Percentiles rank a stretch among this genome's conserved stretches.
phyloP scores from a whole-genome alignment of 31 red algal genomes.

The Endocladia muricata region DNA sequence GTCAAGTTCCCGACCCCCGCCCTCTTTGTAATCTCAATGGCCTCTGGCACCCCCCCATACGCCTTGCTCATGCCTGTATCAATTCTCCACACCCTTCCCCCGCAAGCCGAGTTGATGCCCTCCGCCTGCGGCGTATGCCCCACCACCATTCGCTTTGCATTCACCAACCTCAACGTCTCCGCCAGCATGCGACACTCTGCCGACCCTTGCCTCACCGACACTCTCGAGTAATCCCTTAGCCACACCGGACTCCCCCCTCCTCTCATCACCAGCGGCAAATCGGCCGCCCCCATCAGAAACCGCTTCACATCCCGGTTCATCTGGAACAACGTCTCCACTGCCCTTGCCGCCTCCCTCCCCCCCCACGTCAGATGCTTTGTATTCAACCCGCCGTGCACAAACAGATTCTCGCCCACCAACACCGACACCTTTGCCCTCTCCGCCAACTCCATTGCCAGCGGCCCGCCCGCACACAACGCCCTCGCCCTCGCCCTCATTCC shows the following conservation, averaged over 20 bases:
- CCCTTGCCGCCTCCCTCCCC: not conserved
- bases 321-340: conserved; percentile 22
- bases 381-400: conserved; percentile 92
- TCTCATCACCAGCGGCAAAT: conserved; percentile 59
- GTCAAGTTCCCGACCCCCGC: conserved; percentile 50
- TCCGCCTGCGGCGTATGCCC: conserved; percentile 87
- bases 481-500: conserved; percentile 65
- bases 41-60: conserved; percentile 86
- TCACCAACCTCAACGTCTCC: conserved; percentile 64
- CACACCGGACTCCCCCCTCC: conserved; percentile 84
- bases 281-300: conserved; percentile 66
- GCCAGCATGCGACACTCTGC: conserved; percentile 69
- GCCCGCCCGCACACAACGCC: conserved; percentile 67
- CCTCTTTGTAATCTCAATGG: conserved; percentile 69
- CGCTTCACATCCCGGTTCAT: conserved; percentile 40
- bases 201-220: not conserved
- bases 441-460: conserved; percentile 62
- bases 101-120: conserved; percentile 88
- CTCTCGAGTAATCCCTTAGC: conserved; percentile 82
- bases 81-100: conserved; percentile 91
- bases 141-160: conserved; percentile 88
- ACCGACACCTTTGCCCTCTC: conserved; percentile 68
- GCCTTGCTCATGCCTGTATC: conserved; percentile 92
- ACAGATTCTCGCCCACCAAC: conserved; percentile 90
- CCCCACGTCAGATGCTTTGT: conserved; percentile 54